A percentile compares a stretch with the other conserved stretches of the same genome.
phyloP scores from a whole-genome alignment of 306 rosid species.

The Casuarina glauca region DNA sequence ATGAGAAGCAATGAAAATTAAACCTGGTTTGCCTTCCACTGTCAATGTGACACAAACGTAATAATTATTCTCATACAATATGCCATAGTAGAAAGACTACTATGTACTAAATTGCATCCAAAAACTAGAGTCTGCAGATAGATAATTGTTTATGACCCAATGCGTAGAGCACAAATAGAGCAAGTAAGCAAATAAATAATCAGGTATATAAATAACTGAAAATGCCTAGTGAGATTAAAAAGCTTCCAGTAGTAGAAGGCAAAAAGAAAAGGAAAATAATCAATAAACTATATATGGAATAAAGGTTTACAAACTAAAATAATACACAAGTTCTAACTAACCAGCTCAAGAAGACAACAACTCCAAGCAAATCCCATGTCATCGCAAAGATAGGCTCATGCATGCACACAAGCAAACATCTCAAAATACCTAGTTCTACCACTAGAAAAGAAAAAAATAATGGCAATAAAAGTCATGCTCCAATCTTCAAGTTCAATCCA shows the following conservation, averaged over 20 bases:
- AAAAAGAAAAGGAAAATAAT: not conserved
- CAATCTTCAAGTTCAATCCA: not conserved
- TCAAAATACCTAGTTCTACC: not conserved
- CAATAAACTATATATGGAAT: not conserved
- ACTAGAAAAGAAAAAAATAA: not conserved
- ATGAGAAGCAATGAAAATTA: not conserved
- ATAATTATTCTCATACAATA: not conserved
- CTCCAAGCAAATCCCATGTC: not conserved
- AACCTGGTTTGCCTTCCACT: not conserved
- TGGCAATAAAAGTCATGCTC: not conserved
- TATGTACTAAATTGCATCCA: not conserved
- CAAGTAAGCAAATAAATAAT: not conserved
- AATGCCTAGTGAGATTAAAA: not conserved
- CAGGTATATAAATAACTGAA: not conserved
- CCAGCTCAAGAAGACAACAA: not conserved
- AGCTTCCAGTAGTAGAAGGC: not conserved
- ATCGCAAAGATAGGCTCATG: not conserved
- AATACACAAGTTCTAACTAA: not conserved
- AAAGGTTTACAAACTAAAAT: not conserved
- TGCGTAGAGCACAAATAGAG: not conserved
- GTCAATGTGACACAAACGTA: not conserved
- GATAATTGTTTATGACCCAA: not conserved
- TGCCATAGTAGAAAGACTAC: not conserved
- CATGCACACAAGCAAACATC: not conserved
- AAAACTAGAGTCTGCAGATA: not conserved